phyloP scores from a whole-genome alignment of 2,329 filamentous ascomycete genomes.

The Podosphaera leucotricha region DNA sequence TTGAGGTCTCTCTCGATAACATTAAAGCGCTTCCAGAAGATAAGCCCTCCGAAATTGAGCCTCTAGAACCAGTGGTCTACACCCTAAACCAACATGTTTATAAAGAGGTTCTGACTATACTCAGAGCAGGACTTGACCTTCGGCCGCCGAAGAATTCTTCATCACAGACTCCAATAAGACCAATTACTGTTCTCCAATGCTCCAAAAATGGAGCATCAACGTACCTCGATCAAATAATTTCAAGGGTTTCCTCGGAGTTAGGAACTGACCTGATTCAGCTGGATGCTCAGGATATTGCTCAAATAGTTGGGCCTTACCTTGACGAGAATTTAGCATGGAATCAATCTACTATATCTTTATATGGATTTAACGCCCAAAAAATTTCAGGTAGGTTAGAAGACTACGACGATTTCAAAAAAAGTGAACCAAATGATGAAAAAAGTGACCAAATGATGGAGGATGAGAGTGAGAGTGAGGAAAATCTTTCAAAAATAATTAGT shows the following conservation, averaged over 20 bases:
- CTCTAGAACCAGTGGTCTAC: constrained; percentile 3
- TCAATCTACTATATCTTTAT: constrained; percentile 24
- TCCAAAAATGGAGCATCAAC: constrained; percentile 28
- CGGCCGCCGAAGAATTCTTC: constrained; percentile 18
- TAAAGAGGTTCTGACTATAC: constrained; percentile 21
- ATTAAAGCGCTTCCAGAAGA: not conserved
- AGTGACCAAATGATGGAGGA: constrained; percentile 11
- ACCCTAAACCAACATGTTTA: constrained; percentile 13
- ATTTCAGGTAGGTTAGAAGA: constrained; percentile 29
- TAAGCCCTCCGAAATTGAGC: not conserved
- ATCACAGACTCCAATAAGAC: constrained; percentile 22
- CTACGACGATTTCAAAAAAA: constrained; percentile 17
- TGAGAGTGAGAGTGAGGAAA: constrained; percentile 14
- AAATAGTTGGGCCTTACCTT: constrained; percentile 45
- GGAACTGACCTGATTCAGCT: constrained; percentile 44
- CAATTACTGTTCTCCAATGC: constrained; percentile 34
- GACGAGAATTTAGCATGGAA: constrained; percentile 31
- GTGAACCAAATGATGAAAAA: constrained; percentile 22
- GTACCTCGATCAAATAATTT: constrained; percentile 36
- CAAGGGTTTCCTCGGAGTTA: constrained; percentile 34
- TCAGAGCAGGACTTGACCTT: constrained; percentile 25
- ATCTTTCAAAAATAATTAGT: constrained; percentile 3
- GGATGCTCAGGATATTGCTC: constrained; percentile 44
- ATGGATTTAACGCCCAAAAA: constrained; percentile 32
- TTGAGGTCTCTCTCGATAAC: not conserved